These are phyloP conservation scores for Apiosordaria backusii DNA, from an alignment of 495 filamentous ascomycete species.

Conservation along the genomic window DNA sequence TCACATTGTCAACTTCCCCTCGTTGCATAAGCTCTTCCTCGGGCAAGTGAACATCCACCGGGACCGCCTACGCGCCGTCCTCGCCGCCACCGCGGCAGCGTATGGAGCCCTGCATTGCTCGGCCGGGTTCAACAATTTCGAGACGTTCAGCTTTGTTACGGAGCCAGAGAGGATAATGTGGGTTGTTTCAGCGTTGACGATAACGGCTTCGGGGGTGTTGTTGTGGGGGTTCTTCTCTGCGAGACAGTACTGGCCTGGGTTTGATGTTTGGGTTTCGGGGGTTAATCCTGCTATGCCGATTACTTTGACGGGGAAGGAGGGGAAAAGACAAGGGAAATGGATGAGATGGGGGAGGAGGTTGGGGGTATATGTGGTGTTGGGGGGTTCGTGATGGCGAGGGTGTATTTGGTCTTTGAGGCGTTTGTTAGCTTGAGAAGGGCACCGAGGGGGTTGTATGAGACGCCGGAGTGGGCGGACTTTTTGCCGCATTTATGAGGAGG, in stretches of 20 bases:
- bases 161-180: constrained; percentile 11
- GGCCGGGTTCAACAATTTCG: not conserved
- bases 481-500: constrained; percentile 22
- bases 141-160: constrained; percentile 3
- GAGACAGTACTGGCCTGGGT: constrained; percentile 8
- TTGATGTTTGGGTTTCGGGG: constrained; percentile 15
- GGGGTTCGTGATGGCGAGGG: constrained; percentile 11
- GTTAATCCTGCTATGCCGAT: constrained; percentile 14
- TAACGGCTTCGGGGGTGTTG: constrained; percentile 13
- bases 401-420: constrained; percentile 22
- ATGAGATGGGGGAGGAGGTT: not conserved
- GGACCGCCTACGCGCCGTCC: constrained; percentile 9
- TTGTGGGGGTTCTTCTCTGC: constrained; percentile 12
- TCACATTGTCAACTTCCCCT: constrained; percentile 12
- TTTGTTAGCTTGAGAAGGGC: constrained; percentile 17
- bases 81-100: constrained; percentile 9
- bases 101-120: constrained; percentile 14
- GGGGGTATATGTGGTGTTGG: constrained; percentile 12
- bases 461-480: constrained; percentile 21
- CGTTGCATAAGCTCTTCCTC: constrained; percentile 9
- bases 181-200: constrained; percentile 15
- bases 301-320: not conserved
- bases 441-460: constrained; percentile 20
- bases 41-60: constrained; percentile 17
- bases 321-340: not conserved